Percentiles rank a stretch among this genome's conserved stretches.
These are phyloP conservation scores for Mycena latifolia DNA, from an alignment of 768 basidiomycete species.

Conservation along the genomic window DNA sequence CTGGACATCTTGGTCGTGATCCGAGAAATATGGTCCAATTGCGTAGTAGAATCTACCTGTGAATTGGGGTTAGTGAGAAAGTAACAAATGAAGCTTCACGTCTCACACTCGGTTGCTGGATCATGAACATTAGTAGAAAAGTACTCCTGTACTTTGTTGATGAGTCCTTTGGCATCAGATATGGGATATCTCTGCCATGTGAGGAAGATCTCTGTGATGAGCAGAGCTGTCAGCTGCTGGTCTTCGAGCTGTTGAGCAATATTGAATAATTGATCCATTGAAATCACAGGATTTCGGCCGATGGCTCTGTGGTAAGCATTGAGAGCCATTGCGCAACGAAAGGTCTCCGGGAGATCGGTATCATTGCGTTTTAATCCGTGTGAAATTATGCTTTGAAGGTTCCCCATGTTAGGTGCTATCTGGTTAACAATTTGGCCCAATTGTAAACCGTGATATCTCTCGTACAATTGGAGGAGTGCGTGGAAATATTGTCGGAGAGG, in stretches of 20 bases:
- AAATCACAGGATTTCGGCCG: not conserved
- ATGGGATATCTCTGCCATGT: not conserved
- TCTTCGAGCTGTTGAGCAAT: not conserved
- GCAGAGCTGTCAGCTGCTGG: not conserved
- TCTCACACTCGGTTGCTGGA: not conserved
- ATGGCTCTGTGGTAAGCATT: not conserved
- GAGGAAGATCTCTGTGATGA: not conserved
- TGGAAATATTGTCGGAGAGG: conserved; percentile 4
- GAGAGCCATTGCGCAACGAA: not conserved
- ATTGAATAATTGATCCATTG: not conserved
- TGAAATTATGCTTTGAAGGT: not conserved
- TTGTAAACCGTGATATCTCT: not conserved
- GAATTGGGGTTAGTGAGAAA: not conserved
- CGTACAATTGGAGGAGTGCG: not conserved
- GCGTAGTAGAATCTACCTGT: conserved; percentile 1
- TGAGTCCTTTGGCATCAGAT: not conserved
- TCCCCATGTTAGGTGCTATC: conserved; percentile 4
- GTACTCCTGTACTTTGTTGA: not conserved
- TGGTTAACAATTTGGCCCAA: not conserved
- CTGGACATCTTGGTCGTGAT: not conserved
- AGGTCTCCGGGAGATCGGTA: not conserved
- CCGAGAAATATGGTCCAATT: conserved; percentile 1
- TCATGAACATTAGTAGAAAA: not conserved
- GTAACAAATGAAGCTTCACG: not conserved
- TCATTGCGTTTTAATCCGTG: not conserved